These are phyloP conservation scores for Phellinidium pouzarii DNA, from an alignment of 1,284 basidiomycete genomes.

Conservation along the genomic window DNA sequence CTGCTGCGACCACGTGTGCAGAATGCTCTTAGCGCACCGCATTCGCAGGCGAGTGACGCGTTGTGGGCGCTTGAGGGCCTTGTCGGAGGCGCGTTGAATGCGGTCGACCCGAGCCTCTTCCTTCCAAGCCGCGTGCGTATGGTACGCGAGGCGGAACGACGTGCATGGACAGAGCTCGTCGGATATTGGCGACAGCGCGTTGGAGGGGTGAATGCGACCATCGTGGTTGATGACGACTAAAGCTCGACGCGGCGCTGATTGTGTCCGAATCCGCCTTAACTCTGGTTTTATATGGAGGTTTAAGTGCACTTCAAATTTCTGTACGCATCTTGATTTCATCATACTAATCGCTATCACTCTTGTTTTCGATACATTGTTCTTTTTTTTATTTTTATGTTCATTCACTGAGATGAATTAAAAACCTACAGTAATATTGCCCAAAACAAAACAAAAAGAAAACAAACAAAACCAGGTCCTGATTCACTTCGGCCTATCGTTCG, in stretches of 20 bases:
- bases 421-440: too few species aligned
- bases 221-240: conserved; percentile 5
- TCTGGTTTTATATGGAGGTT: too few species aligned
- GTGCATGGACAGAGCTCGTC: conserved; percentile 37
- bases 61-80: conserved; percentile 65
- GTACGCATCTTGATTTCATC: too few species aligned
- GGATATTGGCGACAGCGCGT: conserved; percentile 33
- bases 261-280: background rate
- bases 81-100: conserved; percentile 53
- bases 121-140: conserved; percentile 43
- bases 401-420: too few species aligned
- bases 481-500: too few species aligned
- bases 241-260: background rate
- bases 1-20: conserved; percentile 39
- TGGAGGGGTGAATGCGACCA: conserved; percentile 27
- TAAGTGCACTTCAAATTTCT: too few species aligned
- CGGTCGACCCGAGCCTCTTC: conserved; percentile 54
- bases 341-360: too few species aligned
- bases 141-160: conserved; percentile 50
- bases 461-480: too few species aligned
- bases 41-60: conserved; percentile 36
- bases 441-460: too few species aligned
- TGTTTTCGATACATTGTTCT: too few species aligned
- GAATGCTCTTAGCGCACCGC: conserved; percentile 27
- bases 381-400: too few species aligned